Conservation (phyloP, 2,329 filamentous ascomycete genomes). For the Polytolypa hystricis region DNA sequence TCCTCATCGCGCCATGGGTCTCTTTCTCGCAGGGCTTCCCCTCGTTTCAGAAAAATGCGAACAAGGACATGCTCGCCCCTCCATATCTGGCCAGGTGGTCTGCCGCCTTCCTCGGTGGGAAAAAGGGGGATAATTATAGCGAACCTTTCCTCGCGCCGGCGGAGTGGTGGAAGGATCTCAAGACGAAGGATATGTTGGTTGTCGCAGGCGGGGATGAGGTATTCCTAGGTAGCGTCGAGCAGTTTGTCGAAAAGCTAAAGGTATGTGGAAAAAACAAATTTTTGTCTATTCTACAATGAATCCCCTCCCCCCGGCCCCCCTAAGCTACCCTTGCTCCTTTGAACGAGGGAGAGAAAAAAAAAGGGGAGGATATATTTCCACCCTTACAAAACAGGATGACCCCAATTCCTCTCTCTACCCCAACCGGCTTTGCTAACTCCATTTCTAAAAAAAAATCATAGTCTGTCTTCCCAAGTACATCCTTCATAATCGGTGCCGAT, state of each 20-base stretch:
- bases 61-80: conserved; percentile 41
- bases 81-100: conserved; percentile 36
- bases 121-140: conserved; percentile 40
- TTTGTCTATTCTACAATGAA: not conserved
- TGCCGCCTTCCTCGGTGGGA: conserved; percentile 35
- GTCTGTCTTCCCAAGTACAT: conserved; percentile 20
- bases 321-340: not conserved
- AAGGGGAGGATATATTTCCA: no score
- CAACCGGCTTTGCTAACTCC: not conserved
- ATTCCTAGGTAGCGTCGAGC: conserved; percentile 44
- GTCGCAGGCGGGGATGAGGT: conserved; percentile 47
- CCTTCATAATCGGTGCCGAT: conserved; percentile 26
- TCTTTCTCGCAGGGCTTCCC: conserved; percentile 38
- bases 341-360: not conserved
- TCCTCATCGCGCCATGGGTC: conserved; percentile 50
- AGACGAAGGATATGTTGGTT: conserved; percentile 41
- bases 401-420: not conserved
- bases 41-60: conserved; percentile 35
- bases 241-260: conserved; percentile 39
- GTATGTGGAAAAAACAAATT: conserved; percentile 23
- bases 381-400: not conserved
- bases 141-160: conserved; percentile 39
- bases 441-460: conserved; percentile 5
- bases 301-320: no score
- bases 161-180: conserved; percentile 44